These are phyloP conservation scores for Actinomucor elegans DNA, from an alignment of 371 early-diverging fungal genomes.

Conservation along the genomic window DNA sequence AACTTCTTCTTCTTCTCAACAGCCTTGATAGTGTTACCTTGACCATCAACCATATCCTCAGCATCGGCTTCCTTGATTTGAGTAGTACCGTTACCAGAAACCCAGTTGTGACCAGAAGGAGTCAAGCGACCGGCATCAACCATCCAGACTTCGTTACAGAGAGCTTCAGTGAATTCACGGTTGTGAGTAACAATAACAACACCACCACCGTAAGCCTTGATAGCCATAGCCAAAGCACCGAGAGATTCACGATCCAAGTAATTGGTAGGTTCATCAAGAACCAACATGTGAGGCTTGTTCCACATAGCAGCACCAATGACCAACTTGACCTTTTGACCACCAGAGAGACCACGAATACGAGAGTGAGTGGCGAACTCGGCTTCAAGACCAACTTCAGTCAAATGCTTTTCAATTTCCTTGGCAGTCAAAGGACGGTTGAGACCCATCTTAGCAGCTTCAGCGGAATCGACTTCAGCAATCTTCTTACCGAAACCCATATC, in stretches of 20 bases:
- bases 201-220: conserved; percentile 71
- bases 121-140: conserved; percentile 67
- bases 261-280: conserved; percentile 89
- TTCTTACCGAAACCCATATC: conserved; percentile 68
- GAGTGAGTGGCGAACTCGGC: conserved; percentile 78
- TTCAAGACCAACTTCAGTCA: conserved; percentile 67
- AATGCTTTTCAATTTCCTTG: conserved; percentile 69
- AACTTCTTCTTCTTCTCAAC: conserved; percentile 49
- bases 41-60: conserved; percentile 47
- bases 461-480: conserved; percentile 63
- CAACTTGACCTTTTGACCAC: conserved; percentile 91
- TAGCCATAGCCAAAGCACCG: conserved; percentile 68
- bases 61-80: conserved; percentile 35
- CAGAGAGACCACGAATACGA: conserved; percentile 84
- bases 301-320: conserved; percentile 85
- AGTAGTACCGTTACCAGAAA: conserved; percentile 43
- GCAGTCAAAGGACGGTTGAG: conserved; percentile 62
- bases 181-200: conserved; percentile 80
- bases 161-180: conserved; percentile 67
- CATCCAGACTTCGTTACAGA: conserved; percentile 73
- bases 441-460: conserved; percentile 65
- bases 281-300: conserved; percentile 83
- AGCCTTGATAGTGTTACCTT: conserved; percentile 49
- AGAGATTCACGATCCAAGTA: conserved; percentile 79
- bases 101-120: conserved; percentile 56